A percentile compares a stretch with the other conserved stretches of the same genome.
phyloP scores from a whole-genome alignment of 208 protist species.

The Trypanosomatidae sp. region DNA sequence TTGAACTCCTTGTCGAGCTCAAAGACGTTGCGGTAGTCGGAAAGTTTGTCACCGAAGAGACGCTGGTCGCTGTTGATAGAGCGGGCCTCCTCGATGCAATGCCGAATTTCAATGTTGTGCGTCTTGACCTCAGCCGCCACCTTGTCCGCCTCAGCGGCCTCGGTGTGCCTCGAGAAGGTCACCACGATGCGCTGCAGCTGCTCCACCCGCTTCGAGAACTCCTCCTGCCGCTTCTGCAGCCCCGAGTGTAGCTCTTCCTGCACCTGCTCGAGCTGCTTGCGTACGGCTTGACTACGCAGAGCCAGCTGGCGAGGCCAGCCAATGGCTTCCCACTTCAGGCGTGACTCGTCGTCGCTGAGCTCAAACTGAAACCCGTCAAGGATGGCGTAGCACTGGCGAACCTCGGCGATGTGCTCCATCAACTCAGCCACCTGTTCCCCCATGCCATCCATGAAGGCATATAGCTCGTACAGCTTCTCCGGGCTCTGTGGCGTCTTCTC shows the following conservation, averaged over 20 bases:
- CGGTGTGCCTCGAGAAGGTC: slow-evolving; percentile 93
- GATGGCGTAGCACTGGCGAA: slow-evolving; percentile 92
- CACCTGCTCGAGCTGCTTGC: slow-evolving; percentile 91
- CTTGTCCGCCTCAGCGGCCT: slow-evolving; percentile 90
- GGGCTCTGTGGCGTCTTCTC: slow-evolving; percentile 87
- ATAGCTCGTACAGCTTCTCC: slow-evolving; percentile 92
- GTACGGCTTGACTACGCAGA: slow-evolving; percentile 62
- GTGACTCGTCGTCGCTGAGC: slow-evolving; percentile 93
- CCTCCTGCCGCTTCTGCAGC: slow-evolving; percentile 91
- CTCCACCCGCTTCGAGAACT: slow-evolving; percentile 94
- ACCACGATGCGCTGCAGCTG: slow-evolving; percentile 91
- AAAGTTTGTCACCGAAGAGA: slow-evolving; percentile 94
- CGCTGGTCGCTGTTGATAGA: slow-evolving; percentile 95
- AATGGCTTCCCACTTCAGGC: slow-evolving; percentile 93
- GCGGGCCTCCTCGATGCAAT: slow-evolving; percentile 90
- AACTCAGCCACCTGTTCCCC: slow-evolving; percentile 80
- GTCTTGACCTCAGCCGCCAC: slow-evolving; percentile 94
- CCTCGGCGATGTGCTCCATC: slow-evolving; percentile 80
- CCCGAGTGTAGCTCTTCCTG: slow-evolving; percentile 92
- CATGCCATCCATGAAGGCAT: slow-evolving; percentile 85
- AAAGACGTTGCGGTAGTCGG: slow-evolving; percentile 95
- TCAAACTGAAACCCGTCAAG: slow-evolving; percentile 94
- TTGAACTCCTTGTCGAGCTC: slow-evolving; percentile 97
- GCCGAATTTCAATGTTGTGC: slow-evolving; percentile 93
- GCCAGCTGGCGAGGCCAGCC: slow-evolving; percentile 93